Evolutionary conservation across 1,139 yeast species (phyloP).

Genomic region (Yamadazyma buinensis): DNA sequence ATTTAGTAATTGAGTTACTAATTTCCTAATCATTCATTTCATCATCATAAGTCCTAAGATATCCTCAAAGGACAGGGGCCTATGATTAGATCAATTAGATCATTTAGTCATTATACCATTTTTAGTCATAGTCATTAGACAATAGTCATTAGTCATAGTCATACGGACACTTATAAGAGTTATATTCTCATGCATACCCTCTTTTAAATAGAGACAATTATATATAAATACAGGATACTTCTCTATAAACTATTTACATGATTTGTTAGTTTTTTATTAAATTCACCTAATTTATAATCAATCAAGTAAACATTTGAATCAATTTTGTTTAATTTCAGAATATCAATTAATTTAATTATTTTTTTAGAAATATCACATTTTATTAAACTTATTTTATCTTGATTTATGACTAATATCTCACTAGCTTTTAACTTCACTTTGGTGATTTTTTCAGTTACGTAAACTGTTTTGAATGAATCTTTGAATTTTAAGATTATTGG

Average conservation of each 20-base stretch:
- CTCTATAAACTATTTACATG: constrained; percentile 8
- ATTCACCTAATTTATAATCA: constrained; percentile 11
- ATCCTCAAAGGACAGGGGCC: too few species aligned
- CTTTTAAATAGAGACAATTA: too few species aligned
- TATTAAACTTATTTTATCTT: constrained; percentile 11
- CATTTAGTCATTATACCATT: too few species aligned
- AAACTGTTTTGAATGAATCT: constrained; percentile 7
- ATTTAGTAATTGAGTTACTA: constrained; percentile 6
- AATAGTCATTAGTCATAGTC: too few species aligned
- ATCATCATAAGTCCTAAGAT: too few species aligned
- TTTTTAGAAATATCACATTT: constrained; percentile 13
- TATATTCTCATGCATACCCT: too few species aligned
- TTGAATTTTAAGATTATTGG: constrained; percentile 43
- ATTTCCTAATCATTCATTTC: too few species aligned
- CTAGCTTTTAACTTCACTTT: constrained; percentile 7
- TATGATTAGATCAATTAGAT: too few species aligned
- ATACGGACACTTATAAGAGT: too few species aligned
- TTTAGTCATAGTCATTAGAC: too few species aligned
- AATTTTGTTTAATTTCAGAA: constrained; percentile 7
- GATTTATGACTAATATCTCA: constrained; percentile 10
- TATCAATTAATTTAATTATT: constrained; percentile 10
- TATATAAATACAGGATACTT: too few species aligned
- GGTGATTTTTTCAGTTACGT: constrained; percentile 10
- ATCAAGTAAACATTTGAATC: constrained; percentile 14
- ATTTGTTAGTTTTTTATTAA: constrained; percentile 7